Percentiles rank a stretch among this genome's conserved stretches.
Evolutionary conservation across 2,329 filamentous ascomycete genomes (phyloP).

Genomic region (Aspergillus ustus): DNA sequence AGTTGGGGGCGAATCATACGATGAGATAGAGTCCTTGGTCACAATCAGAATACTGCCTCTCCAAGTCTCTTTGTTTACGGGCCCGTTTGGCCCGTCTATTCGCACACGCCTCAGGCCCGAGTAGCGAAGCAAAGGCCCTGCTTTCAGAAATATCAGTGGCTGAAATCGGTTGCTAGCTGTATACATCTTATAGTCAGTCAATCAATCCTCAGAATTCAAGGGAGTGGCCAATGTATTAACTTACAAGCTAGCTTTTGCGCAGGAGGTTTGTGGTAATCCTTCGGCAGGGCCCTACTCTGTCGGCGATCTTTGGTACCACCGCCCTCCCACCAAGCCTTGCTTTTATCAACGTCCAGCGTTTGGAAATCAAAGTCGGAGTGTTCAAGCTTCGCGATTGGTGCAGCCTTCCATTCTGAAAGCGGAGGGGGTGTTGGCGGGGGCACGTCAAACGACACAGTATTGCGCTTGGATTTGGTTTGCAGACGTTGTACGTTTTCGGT

Average conservation of each 20-base stretch:
- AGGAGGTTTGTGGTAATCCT: conserved; percentile 37
- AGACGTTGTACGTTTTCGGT: conserved; percentile 26
- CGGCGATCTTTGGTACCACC: conserved; percentile 52
- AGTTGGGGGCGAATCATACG: conserved; percentile 76
- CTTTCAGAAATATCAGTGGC: conserved; percentile 82
- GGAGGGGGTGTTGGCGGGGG: conserved; percentile 52
- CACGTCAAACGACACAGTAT: conserved; percentile 52
- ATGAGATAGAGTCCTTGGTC: conserved; percentile 80
- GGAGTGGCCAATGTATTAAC: conserved; percentile 3
- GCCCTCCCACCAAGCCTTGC: conserved; percentile 78
- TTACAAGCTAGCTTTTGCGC: conserved; percentile 40
- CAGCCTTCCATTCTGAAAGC: conserved; percentile 70
- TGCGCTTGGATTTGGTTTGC: conserved; percentile 40
- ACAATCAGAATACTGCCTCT: conserved; percentile 95
- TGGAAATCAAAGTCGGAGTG: conserved; percentile 65
- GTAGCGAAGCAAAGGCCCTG: conserved; percentile 87
- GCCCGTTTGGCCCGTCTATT: conserved; percentile 38
- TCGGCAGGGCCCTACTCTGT: conserved; percentile 50
- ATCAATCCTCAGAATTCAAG: neutral
- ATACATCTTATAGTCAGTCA: conserved; percentile 3
- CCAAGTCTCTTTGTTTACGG: conserved; percentile 77
- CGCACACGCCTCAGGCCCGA: conserved; percentile 73
- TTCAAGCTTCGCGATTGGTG: conserved; percentile 64
- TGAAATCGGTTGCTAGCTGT: conserved; percentile 69
- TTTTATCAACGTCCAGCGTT: conserved; percentile 52